These are phyloP conservation scores for Thelonectria rubi DNA, from an alignment of 2,329 filamentous ascomycete species.

Conservation along the genomic window DNA sequence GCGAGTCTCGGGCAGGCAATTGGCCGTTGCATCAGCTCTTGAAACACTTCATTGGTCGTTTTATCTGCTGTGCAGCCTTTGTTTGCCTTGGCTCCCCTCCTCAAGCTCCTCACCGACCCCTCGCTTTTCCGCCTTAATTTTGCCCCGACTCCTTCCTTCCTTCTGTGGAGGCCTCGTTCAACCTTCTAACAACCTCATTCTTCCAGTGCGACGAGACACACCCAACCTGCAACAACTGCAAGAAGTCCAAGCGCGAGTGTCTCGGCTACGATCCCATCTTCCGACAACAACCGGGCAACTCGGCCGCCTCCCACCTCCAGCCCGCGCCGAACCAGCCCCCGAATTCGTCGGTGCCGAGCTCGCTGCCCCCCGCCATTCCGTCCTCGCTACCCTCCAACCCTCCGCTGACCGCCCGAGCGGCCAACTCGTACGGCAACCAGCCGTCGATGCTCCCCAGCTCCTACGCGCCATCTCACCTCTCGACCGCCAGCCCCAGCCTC, in stretches of 20 bases:
- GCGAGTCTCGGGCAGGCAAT: conserved; percentile 25
- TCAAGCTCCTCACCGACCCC: conserved; percentile 27
- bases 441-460: conserved; percentile 55
- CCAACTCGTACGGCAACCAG: conserved; percentile 57
- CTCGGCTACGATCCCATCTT: conserved; percentile 89
- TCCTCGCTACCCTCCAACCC: conserved; percentile 36
- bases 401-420: conserved; percentile 39
- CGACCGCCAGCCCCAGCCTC: conserved; percentile 46
- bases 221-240: conserved; percentile 89
- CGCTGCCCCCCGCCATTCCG: conserved; percentile 37
- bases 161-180: conserved; percentile 33
- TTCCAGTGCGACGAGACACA: conserved; percentile 89
- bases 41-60: conserved; percentile 32
- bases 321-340: conserved; percentile 47
- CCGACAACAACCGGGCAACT: conserved; percentile 77
- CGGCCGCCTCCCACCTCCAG: conserved; percentile 69
- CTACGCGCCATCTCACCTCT: conserved; percentile 51
- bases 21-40: conserved; percentile 21
- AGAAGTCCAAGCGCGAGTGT: conserved; percentile 88
- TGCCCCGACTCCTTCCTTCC: conserved; percentile 9
- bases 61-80: conserved; percentile 19
- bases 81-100: conserved; percentile 19
- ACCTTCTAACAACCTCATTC: conserved; percentile 41
- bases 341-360: conserved; percentile 46
- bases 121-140: conserved; percentile 21